These are phyloP conservation scores for Termitomyces sp. DNA, from an alignment of 768 basidiomycete species.

Conservation along the genomic window DNA sequence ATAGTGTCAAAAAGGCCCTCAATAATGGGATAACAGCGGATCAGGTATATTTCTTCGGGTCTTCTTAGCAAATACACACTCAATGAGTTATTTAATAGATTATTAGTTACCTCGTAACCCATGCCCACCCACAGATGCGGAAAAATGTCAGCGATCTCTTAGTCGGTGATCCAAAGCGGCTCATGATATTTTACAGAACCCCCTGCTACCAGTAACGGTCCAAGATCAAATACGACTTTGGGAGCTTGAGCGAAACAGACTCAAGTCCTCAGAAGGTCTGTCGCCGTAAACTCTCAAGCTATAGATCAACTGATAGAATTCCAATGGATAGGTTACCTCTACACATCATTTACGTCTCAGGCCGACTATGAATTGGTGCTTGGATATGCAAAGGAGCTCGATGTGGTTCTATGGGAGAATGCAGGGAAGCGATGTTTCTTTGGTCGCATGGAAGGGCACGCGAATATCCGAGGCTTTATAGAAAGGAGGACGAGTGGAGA, in stretches of 20 bases:
- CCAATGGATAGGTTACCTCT: constrained; percentile 66
- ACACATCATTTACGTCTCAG: constrained; percentile 81
- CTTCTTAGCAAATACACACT: constrained; percentile 11
- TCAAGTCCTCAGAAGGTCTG: constrained; percentile 83
- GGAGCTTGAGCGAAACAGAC: constrained; percentile 92
- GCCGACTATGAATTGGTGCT: constrained; percentile 85
- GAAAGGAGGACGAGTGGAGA: constrained; percentile 54
- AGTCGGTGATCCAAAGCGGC: background rate
- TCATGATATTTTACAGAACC: constrained; percentile 50
- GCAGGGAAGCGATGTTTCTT: constrained; percentile 73
- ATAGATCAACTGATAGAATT: constrained; percentile 18
- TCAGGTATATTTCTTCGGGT: constrained; percentile 52
- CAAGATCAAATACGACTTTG: constrained; percentile 97
- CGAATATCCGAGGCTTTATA: constrained; percentile 74
- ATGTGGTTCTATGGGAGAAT: constrained; percentile 83
- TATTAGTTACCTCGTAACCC: constrained; percentile 88
- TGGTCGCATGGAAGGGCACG: constrained; percentile 70
- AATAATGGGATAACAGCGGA: constrained; percentile 94
- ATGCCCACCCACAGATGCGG: constrained; percentile 98
- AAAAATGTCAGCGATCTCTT: constrained; percentile 58
- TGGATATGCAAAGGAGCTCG: constrained; percentile 78
- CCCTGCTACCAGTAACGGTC: constrained; percentile 91
- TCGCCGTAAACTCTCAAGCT: constrained; percentile 13
- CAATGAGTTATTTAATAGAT: constrained; percentile 49
- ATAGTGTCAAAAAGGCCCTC: constrained; percentile 92